Base-by-base conservation (phyloP, 225 moss, liverwort and hornwort genomes). In the Climacium dendroides region DNA sequence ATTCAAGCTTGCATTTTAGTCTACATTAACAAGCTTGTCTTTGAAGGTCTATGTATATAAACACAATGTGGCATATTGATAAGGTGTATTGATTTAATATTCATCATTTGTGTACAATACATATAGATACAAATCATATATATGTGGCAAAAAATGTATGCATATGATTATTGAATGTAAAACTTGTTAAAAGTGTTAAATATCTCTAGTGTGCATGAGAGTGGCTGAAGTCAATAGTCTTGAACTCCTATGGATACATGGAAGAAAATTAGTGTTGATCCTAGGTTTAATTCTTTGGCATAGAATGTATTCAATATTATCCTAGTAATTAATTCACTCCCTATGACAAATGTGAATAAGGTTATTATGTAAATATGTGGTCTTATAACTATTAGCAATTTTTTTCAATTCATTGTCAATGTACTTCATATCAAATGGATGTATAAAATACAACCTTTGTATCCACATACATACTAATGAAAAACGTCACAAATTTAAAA, bases 311-410 rank as follows among this genome's bases (percentile, higher is more conserved):
- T 26, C 5, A 28, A 18, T 16, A 28, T 57, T 28, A 12, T 28
- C 18, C 2, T 26, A 28, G 5, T 78, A 57, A 18, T 78, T 19
- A 3, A 35, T 35, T 23, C 25, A 28, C 3, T 39, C 2, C 5
- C 11, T 53, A 6, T 4, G 0, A n/a, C 1, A 35, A 35, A 15
- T 24, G n/a, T n/a, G 0, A 9, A 53, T 23, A 23, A 22, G 18
- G 37, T 11, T 5, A n/a, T 54, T 25, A n/a, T 53, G 3, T 6
- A n/a, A 10, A 15, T 77, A 54, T 54, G n/a, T 25, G 4, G 16
- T 8, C 11, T 74, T 74, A 12, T 7, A 11, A 53, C 10, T 16
- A 77, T 25, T 37, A 3, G 24, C 4, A 54, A 6, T n/a, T 15
- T 78, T 77, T 78, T 37, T 7, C 50, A 54, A 24, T 0, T 30